Percentiles rank a stretch among this genome's conserved stretches.
These are phyloP conservation scores for Murraya koenigii DNA, from an alignment of 345 rosid species.

Conservation along the genomic window DNA sequence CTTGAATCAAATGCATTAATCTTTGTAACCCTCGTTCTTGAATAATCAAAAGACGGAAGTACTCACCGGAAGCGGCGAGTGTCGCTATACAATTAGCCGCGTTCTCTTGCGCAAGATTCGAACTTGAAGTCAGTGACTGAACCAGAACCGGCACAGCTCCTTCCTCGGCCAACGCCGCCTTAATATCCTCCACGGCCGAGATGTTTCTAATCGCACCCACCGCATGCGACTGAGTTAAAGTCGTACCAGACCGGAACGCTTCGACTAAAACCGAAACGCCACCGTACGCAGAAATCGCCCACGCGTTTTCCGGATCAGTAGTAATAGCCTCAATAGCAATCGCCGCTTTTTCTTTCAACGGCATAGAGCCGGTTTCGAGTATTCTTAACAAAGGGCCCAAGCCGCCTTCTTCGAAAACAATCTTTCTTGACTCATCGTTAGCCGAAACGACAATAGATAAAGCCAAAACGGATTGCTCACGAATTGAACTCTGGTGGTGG, in stretches of 20 bases:
- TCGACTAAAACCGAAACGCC: slow-evolving; percentile 60
- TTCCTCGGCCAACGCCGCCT: slow-evolving; percentile 60
- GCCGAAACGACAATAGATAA: slow-evolving; percentile 60
- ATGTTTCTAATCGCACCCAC: slow-evolving; percentile 64
- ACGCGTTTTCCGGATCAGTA: slow-evolving; percentile 58
- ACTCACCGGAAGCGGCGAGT: slow-evolving; percentile 64
- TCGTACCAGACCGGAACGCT: slow-evolving; percentile 64
- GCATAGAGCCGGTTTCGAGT: slow-evolving; percentile 60
- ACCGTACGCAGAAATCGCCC: slow-evolving; percentile 74
- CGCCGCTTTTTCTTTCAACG: slow-evolving; percentile 61
- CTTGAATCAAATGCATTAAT: slow-evolving; percentile 47
- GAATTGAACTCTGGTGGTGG: slow-evolving; percentile 41
- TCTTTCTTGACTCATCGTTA: slow-evolving; percentile 54
- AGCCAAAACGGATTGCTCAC: slow-evolving; percentile 60
- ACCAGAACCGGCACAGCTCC: slow-evolving; percentile 64
- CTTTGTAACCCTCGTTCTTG: slow-evolving; percentile 62
- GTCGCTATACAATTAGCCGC: slow-evolving; percentile 48
- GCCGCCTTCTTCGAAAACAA: slow-evolving; percentile 68
- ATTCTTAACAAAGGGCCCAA: slow-evolving; percentile 66
- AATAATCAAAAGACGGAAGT: slow-evolving; percentile 49
- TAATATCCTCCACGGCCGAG: slow-evolving; percentile 55
- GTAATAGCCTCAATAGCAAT: slow-evolving; percentile 71
- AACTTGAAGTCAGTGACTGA: slow-evolving; percentile 38
- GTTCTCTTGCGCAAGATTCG: slow-evolving; percentile 44
- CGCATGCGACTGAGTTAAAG: slow-evolving; percentile 43